phyloP scores from a whole-genome alignment of 768 basidiomycete genomes.

The Suillus subluteus region DNA sequence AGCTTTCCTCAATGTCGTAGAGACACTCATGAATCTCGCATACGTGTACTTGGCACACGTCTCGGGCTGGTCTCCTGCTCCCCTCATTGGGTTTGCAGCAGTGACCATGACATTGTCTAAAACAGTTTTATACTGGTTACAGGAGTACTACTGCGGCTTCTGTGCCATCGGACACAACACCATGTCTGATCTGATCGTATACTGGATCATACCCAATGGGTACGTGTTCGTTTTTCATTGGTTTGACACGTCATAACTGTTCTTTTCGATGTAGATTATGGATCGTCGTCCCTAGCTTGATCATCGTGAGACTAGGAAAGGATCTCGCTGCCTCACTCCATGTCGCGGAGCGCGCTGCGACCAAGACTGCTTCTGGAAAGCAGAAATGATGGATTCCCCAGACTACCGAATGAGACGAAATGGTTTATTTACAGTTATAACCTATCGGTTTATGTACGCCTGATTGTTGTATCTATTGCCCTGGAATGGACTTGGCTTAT shows the following conservation, averaged over 20 bases:
- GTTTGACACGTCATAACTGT: neutral
- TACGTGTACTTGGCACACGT: conserved; percentile 81
- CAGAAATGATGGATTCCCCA: conserved; percentile 17
- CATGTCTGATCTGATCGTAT: conserved; percentile 48
- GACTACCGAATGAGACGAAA: neutral
- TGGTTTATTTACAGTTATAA: conserved; percentile 1
- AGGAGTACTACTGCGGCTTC: conserved; percentile 78
- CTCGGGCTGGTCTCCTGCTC: conserved; percentile 61
- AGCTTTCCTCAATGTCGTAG: conserved; percentile 82
- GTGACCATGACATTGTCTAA: conserved; percentile 84
- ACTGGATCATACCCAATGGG: conserved; percentile 84
- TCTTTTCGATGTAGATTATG: conserved; percentile 56
- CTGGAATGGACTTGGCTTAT: neutral
- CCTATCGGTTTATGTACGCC: neutral
- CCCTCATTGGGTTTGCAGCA: conserved; percentile 73
- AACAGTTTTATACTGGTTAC: conserved; percentile 79
- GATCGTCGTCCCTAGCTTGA: conserved; percentile 70
- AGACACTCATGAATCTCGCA: conserved; percentile 70
- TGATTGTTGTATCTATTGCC: neutral
- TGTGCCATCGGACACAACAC: conserved; percentile 81
- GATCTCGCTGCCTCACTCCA: conserved; percentile 57
- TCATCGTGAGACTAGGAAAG: conserved; percentile 60
- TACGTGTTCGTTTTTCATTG: conserved; percentile 36
- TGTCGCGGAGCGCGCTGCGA: conserved; percentile 26
- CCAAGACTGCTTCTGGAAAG: conserved; percentile 39